Conservation (phyloP, 495 filamentous ascomycete species). For the Xylona heveae region DNA sequence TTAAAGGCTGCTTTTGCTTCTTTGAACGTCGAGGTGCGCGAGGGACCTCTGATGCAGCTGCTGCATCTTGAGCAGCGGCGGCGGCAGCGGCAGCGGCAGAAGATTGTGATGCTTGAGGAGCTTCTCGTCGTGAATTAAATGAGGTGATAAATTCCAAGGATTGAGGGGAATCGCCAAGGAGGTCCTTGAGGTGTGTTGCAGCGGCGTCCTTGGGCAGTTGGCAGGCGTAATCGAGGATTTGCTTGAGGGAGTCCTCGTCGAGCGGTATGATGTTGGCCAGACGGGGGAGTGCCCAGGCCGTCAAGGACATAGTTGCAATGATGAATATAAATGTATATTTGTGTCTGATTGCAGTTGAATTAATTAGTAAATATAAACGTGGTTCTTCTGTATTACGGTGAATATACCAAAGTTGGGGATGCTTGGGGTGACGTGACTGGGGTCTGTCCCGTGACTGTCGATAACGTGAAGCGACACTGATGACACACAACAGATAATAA, state of each 20-base stretch:
- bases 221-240: slow-evolving; percentile 61
- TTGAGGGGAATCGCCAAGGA: slow-evolving; percentile 71
- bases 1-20: slow-evolving; percentile 38
- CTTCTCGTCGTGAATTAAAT: slow-evolving; percentile 56
- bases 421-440: too few species aligned
- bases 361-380: too few species aligned
- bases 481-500: too few species aligned
- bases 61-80: slow-evolving; percentile 3
- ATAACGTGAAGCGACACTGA: too few species aligned
- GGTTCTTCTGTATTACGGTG: too few species aligned
- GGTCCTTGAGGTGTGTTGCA: slow-evolving; percentile 63
- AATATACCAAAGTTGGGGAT: too few species aligned
- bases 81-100: slow-evolving; percentile 7
- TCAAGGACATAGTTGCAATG: slow-evolving; percentile 15
- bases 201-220: slow-evolving; percentile 51
- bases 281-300: slow-evolving; percentile 38
- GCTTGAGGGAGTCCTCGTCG: slow-evolving; percentile 59
- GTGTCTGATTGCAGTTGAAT: too few species aligned
- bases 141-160: slow-evolving; percentile 79
- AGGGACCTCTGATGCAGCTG: slow-evolving; percentile 13
- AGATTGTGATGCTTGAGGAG: slow-evolving; percentile 14
- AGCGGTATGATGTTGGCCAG: slow-evolving; percentile 61
- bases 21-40: slow-evolving; percentile 17
- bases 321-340: too few species aligned
- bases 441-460: too few species aligned